Evolutionary conservation across 2,329 filamentous ascomycete species (phyloP).

Genomic region (Teratosphaeria gauchensis): DNA sequence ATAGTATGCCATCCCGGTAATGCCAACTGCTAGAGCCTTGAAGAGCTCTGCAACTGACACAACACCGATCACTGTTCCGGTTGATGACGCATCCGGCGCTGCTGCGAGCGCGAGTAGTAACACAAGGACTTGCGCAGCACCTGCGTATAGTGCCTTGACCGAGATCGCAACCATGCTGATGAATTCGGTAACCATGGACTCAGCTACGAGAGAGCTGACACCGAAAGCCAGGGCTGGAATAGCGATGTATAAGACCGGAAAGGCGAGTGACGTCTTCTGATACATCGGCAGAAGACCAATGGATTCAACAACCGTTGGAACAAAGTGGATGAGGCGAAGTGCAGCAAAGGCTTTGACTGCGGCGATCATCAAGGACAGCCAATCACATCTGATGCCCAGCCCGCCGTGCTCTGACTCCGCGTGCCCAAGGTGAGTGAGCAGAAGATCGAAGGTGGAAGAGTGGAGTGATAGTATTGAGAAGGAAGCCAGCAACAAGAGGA

Average conservation of each 20-base stretch:
- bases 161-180: slow-evolving; percentile 33
- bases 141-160: slow-evolving; percentile 33
- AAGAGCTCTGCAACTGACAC: slow-evolving; percentile 38
- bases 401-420: slow-evolving; percentile 35
- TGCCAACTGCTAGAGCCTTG: slow-evolving; percentile 38
- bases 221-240: slow-evolving; percentile 31
- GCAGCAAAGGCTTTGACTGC: slow-evolving; percentile 33
- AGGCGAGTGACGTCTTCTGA: slow-evolving; percentile 30
- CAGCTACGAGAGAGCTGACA: slow-evolving; percentile 21
- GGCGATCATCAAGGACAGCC: slow-evolving; percentile 34
- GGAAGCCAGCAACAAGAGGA: slow-evolving; percentile 38
- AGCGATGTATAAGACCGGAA: slow-evolving; percentile 31
- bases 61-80: slow-evolving; percentile 40
- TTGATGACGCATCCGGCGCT: slow-evolving; percentile 37
- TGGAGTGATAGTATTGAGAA: slow-evolving; percentile 48
- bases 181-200: slow-evolving; percentile 26
- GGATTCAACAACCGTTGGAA: slow-evolving; percentile 29
- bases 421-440: slow-evolving; percentile 40
- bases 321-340: slow-evolving; percentile 27
- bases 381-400: slow-evolving; percentile 38
- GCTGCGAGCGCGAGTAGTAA: slow-evolving; percentile 39
- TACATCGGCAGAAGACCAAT: slow-evolving; percentile 35
- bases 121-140: slow-evolving; percentile 34
- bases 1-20: slow-evolving; percentile 37
- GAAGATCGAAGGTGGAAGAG: slow-evolving; percentile 42